Evolutionary conservation across 176 grass and related monocot species (phyloP).

Genomic region (Triticum dicoccoides): DNA sequence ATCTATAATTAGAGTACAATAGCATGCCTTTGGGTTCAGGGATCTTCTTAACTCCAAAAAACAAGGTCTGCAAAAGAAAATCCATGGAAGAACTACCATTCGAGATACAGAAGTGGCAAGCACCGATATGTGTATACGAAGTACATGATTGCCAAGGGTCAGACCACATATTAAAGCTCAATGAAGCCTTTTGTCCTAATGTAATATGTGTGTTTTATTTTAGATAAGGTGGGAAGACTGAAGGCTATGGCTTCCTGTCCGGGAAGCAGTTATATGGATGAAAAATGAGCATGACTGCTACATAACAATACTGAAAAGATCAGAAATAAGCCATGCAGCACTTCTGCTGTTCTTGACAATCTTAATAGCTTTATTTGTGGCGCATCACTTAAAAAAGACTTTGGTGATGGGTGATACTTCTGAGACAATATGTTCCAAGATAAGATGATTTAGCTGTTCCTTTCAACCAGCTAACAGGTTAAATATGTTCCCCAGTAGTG

Average conservation of each 20-base stretch:
- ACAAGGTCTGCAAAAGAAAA: neutral
- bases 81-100: neutral
- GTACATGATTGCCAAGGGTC: neutral
- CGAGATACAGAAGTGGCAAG: neutral
- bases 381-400: neutral
- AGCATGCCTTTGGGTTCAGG: neutral
- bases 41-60: conserved; percentile 2
- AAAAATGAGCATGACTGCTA: neutral
- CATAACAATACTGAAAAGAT: conserved; percentile 4
- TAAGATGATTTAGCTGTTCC: neutral
- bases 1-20: neutral
- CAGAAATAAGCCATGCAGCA: neutral
- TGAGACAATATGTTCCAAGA: neutral
- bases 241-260: neutral
- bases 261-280: neutral
- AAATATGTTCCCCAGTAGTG: neutral
- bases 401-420: neutral
- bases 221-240: neutral
- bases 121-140: neutral
- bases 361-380: neutral
- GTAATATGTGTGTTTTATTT: neutral
- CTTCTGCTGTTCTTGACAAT: neutral
- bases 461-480: neutral
- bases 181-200: neutral
- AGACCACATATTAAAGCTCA: neutral